Evolutionary conservation across 129 eudicot species (phyloP), one percentile per base, ranked within the genome.

Genomic region (Flaveria sonorensis): DNA sequence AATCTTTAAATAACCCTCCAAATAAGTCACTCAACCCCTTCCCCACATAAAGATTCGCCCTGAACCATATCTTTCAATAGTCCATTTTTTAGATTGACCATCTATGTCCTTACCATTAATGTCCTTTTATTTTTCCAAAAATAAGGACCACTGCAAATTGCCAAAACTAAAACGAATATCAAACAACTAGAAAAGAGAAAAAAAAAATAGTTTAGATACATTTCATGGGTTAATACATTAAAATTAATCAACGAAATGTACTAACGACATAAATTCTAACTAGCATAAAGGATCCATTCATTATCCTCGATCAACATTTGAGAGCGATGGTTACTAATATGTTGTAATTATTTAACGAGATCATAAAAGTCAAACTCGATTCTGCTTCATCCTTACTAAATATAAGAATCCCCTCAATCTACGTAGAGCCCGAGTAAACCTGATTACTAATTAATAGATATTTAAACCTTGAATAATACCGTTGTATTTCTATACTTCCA

Each of bases 141-240:
- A 13, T 16, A 55, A 77, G 74, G 68, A 77, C 60, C 81, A 68
- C 60, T 77, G 0, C 26, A 19, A 65, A 53, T 40, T 66, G 67
- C 18, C 74, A 42, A 55, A 15, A 10, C 68, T 77, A 55, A 32
- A 32, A 66, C 55, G 48, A 39, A 48, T 61, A 24, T 16, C 10
- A 7, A 46, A 39, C n/a, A 10, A 59, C 57, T 8, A 6, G 13
- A 36, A 32, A 30, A 24, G 26, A 24, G 1, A 42, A 15, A 3
- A 55, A 4, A 32, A 32, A 1, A 3, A n/a, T 19, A 23, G 19
- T 55, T 9, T 18, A 55, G 20, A 24, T 55, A 55, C 28, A 19
- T 55, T 55, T 55, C 12, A 51, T 16, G 21, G 18, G 57, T 51
- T 45, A 10, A 11, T 45, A 2, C 39, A 32, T 32, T 32, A 32